A percentile compares a stretch with the other conserved stretches of the same genome.
Evolutionary conservation across 805 yeast genomes (phyloP).

Genomic region (Zygosaccharomyces bailii): DNA sequence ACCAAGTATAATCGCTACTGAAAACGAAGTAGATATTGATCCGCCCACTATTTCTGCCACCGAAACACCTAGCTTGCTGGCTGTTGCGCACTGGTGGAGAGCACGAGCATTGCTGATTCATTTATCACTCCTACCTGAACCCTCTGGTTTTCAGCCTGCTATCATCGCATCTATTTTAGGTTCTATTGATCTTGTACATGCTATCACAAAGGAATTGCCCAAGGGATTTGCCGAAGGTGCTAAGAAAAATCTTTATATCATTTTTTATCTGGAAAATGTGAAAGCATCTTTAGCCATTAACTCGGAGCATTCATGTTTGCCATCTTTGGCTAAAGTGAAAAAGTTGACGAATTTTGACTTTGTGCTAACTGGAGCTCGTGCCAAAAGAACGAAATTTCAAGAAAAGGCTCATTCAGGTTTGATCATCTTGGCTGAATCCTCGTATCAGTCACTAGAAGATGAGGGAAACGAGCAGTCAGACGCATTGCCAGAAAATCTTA

Average conservation of each 20-base stretch:
- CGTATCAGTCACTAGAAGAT: constrained; percentile 15
- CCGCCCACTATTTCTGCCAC: constrained; percentile 25
- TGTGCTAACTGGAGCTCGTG: constrained; percentile 81
- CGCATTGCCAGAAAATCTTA: constrained; percentile 51
- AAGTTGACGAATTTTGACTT: constrained; percentile 57
- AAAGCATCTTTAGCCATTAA: constrained; percentile 59
- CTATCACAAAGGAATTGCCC: constrained; percentile 27
- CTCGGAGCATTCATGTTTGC: constrained; percentile 58
- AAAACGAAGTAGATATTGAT: constrained; percentile 18
- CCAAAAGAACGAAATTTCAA: constrained; percentile 83
- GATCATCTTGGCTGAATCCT: constrained; percentile 66
- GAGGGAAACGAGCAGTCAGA: constrained; percentile 15
- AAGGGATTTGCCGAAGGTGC: constrained; percentile 31
- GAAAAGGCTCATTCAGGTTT: constrained; percentile 65
- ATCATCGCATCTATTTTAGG: constrained; percentile 36
- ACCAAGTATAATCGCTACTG: constrained; percentile 29
- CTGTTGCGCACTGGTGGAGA: constrained; percentile 71
- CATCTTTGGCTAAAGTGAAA: constrained; percentile 53
- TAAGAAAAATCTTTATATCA: constrained; percentile 41
- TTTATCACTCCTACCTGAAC: constrained; percentile 59
- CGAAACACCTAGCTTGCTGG: constrained; percentile 38
- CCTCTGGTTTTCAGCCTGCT: constrained; percentile 45
- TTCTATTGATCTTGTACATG: constrained; percentile 30
- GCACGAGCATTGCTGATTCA: constrained; percentile 64
- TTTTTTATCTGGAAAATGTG: constrained; percentile 64